These are phyloP conservation scores for Chlorella ohadii DNA, from an alignment of 139 green algal genomes.

Conservation along the genomic window DNA sequence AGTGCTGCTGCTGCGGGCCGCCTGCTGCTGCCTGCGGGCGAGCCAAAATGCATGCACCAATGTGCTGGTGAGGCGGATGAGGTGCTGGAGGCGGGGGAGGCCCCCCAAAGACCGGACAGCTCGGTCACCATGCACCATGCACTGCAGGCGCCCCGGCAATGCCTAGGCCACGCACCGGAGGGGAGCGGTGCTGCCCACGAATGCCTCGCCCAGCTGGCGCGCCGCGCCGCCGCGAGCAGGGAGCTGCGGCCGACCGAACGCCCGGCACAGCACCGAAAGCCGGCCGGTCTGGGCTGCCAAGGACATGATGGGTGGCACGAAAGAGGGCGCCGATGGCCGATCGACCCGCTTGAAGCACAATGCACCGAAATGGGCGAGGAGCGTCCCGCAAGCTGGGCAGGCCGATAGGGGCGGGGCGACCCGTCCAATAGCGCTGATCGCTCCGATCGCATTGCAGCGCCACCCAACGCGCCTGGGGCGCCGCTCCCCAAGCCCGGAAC, in stretches of 20 bases:
- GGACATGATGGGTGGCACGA: neutral
- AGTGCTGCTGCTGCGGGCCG: neutral
- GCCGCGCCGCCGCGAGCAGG: neutral
- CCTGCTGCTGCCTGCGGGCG: constrained; percentile 23
- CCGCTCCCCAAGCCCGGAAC: too few species aligned
- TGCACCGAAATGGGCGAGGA: too few species aligned
- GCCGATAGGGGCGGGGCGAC: too few species aligned
- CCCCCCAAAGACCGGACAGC: neutral
- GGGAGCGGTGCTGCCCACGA: neutral
- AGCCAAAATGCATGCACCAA: too few species aligned
- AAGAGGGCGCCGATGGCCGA: neutral
- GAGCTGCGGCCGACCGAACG: neutral
- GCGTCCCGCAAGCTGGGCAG: too few species aligned
- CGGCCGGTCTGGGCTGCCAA: neutral
- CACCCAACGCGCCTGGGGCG: too few species aligned
- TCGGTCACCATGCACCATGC: neutral
- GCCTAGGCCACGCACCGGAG: neutral
- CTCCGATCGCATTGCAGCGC: too few species aligned
- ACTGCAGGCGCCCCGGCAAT: neutral
- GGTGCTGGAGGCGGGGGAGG: neutral
- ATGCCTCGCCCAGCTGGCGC: neutral
- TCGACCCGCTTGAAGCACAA: too few species aligned
- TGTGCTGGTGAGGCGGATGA: neutral
- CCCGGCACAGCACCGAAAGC: constrained; percentile 1
- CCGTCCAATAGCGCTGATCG: too few species aligned